Conservation (phyloP, 805 yeast genomes). For the Middelhovenomyces tepae region DNA sequence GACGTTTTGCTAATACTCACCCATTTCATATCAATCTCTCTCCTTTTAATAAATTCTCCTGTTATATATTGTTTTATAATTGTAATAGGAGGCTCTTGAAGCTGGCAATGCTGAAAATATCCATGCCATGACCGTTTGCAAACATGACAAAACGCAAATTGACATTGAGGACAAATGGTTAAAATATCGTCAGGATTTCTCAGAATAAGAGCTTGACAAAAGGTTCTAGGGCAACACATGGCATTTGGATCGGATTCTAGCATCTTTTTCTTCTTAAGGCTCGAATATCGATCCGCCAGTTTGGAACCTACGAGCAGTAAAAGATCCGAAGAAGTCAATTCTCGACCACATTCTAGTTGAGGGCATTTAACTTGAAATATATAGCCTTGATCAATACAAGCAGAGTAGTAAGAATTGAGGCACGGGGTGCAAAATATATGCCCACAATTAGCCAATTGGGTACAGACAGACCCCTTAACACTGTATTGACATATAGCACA, state of each 20-base stretch:
- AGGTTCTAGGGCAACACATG: conserved; percentile 16
- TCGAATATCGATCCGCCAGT: conserved; percentile 6
- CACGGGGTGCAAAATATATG: conserved; percentile 17
- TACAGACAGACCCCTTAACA: conserved; percentile 13
- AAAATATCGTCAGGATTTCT: conserved; percentile 15
- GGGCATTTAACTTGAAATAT: conserved; percentile 17
- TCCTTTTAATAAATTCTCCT: conserved; percentile 9
- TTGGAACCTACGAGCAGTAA: conserved; percentile 8
- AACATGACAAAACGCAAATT: conserved; percentile 16
- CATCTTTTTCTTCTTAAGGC: conserved; percentile 8
- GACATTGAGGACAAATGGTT: conserved; percentile 15
- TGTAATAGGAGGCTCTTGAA: conserved; percentile 10
- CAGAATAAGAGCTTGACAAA: conserved; percentile 14
- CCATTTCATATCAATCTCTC: conserved; percentile 12
- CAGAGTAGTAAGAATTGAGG: conserved; percentile 12
- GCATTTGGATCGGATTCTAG: conserved; percentile 13
- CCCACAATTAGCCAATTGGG: conserved; percentile 10
- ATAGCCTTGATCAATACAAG: conserved; percentile 17
- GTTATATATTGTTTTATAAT: conserved; percentile 12
- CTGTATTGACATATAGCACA: conserved; percentile 17
- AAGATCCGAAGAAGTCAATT: conserved; percentile 5
- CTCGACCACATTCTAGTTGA: conserved; percentile 11
- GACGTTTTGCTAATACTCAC: no score
- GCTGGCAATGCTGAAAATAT: conserved; percentile 13
- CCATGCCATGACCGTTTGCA: conserved; percentile 20